These are phyloP conservation scores for Lentinula novae-zelandiae DNA, from an alignment of 1,284 basidiomycete species.

Conservation along the genomic window DNA sequence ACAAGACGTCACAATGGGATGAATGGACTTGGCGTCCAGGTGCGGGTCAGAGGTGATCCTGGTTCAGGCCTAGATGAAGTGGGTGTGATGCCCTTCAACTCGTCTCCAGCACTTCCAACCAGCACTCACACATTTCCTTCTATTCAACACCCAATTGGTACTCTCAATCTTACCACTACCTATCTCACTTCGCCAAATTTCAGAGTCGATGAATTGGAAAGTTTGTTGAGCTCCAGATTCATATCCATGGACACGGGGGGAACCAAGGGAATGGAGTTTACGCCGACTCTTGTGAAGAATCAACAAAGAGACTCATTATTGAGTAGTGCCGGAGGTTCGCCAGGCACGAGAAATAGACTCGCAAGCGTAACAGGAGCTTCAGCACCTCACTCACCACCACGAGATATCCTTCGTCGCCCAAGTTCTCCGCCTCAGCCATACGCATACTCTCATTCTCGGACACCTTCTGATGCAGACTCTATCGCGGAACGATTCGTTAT, in stretches of 20 bases:
- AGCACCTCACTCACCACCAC: conserved; percentile 38
- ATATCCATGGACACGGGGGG: conserved; percentile 48
- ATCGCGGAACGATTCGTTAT: conserved; percentile 57
- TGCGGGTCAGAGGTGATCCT: conserved; percentile 38
- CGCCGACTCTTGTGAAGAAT: conserved; percentile 52
- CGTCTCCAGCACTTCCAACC: conserved; percentile 38
- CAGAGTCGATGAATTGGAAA: conserved; percentile 70
- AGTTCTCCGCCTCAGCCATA: neutral
- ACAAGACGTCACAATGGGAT: conserved; percentile 39
- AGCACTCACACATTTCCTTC: conserved; percentile 55
- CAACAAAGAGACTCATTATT: conserved; percentile 46
- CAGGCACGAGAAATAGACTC: conserved; percentile 23
- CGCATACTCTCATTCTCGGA: neutral
- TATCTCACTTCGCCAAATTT: conserved; percentile 68
- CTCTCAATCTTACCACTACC: conserved; percentile 53
- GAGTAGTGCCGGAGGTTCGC: conserved; percentile 27
- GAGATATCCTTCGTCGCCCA: conserved; percentile 11
- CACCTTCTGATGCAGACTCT: conserved; percentile 15
- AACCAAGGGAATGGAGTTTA: conserved; percentile 40
- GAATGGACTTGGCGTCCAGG: conserved; percentile 47
- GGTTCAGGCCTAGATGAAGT: conserved; percentile 1
- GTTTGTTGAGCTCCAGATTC: conserved; percentile 67
- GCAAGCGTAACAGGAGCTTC: conserved; percentile 22
- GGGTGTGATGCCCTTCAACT: conserved; percentile 28
- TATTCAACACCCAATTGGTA: conserved; percentile 65